Evolutionary conservation across 2,329 filamentous ascomycete species (phyloP).

Genomic region (Ophiostoma tasmaniense): DNA sequence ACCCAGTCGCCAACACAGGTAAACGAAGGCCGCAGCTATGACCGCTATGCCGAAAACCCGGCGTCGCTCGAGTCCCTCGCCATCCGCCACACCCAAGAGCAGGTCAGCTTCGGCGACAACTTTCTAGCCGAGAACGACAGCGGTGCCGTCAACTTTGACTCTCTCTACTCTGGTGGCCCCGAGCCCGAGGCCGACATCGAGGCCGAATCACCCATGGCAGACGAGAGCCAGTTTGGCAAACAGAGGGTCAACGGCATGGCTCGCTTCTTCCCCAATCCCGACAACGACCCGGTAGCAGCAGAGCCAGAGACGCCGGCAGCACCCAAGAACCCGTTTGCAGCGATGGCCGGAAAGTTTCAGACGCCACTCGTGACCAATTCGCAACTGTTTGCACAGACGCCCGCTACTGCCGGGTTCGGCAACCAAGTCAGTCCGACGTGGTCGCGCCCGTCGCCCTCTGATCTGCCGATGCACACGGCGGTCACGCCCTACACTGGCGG

Average conservation of each 20-base stretch:
- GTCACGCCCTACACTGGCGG: constrained; percentile 38
- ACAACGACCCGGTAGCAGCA: background rate
- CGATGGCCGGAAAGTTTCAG: constrained; percentile 35
- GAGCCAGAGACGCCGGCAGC: constrained; percentile 39
- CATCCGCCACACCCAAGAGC: constrained; percentile 15
- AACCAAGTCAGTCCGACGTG: constrained; percentile 45
- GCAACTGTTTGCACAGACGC: constrained; percentile 49
- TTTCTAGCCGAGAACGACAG: constrained; percentile 37
- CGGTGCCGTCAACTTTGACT: constrained; percentile 40
- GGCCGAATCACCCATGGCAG: constrained; percentile 23
- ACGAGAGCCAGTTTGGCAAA: constrained; percentile 8
- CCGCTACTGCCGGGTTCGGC: constrained; percentile 44
- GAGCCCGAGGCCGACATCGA: constrained; percentile 25
- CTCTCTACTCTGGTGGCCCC: constrained; percentile 30
- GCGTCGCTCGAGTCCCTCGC: constrained; percentile 15
- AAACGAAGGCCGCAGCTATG: constrained; percentile 50
- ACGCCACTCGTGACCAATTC: constrained; percentile 33
- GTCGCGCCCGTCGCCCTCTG: constrained; percentile 46
- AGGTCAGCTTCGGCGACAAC: constrained; percentile 19
- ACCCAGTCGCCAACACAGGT: constrained; percentile 48
- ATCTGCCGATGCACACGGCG: constrained; percentile 31
- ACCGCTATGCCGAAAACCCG: constrained; percentile 29
- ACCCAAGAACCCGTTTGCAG: constrained; percentile 41
- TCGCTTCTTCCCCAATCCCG: constrained; percentile 15
- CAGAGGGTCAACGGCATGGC: background rate